Evolutionary conservation across 164 flowering plant species (phyloP).

Genomic region (Vitis amurensis): DNA sequence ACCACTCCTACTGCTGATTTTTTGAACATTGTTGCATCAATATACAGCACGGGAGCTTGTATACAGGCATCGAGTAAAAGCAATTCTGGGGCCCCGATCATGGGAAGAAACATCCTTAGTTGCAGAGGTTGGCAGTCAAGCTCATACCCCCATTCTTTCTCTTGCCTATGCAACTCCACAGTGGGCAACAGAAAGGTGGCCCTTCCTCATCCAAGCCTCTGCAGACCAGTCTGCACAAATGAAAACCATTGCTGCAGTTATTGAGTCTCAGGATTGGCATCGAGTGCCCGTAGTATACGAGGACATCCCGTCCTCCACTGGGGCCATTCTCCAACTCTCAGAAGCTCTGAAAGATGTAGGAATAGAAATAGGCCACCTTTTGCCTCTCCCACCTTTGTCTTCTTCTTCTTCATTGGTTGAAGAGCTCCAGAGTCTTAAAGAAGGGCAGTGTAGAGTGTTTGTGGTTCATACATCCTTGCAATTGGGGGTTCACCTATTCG

Average conservation of each 20-base stretch:
- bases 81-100: too few relatives aligned
- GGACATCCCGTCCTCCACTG: slow-evolving; percentile 16
- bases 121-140: too few relatives aligned
- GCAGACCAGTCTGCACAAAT: too few relatives aligned
- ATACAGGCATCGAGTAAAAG: too few relatives aligned
- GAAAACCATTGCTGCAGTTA: slow-evolving; percentile 15
- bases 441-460: slow-evolving; percentile 26
- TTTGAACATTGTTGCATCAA: too few relatives aligned
- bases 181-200: too few relatives aligned
- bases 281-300: slow-evolving; percentile 30
- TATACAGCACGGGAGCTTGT: too few relatives aligned
- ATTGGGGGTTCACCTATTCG: slow-evolving; percentile 18
- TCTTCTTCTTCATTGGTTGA: slow-evolving; percentile 6
- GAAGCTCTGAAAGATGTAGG: slow-evolving; percentile 19
- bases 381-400: slow-evolving; percentile 15
- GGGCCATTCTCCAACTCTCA: slow-evolving; percentile 19
- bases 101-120: too few relatives aligned
- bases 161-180: too few relatives aligned
- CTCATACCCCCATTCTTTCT: too few relatives aligned
- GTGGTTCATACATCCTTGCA: slow-evolving; percentile 27
- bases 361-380: slow-evolving; percentile 10
- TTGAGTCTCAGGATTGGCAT: slow-evolving; percentile 26
- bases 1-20: too few relatives aligned
- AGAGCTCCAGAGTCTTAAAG: slow-evolving; percentile 26
- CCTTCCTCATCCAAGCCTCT: too few relatives aligned